phyloP scores from a whole-genome alignment of 352 stramenopile genomes.

The Pythium rhizo-oryzae region DNA sequence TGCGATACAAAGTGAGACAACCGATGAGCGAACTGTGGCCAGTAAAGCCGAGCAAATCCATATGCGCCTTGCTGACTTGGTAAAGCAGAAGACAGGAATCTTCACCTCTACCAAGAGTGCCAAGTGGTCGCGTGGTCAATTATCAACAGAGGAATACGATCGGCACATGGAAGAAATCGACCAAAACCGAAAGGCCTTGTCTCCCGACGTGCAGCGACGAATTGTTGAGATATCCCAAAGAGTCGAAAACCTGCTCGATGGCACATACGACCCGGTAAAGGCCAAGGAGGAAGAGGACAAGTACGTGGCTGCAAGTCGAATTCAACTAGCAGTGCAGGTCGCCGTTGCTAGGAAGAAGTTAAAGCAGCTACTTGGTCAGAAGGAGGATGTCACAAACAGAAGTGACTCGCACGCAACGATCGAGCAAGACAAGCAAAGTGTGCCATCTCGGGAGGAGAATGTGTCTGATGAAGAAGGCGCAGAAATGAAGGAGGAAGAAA shows the following conservation, averaged over 20 bases:
- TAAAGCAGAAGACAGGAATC: slow-evolving; percentile 22
- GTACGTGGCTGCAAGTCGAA: slow-evolving; percentile 39
- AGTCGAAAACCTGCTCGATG: slow-evolving; percentile 34
- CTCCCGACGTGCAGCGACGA: slow-evolving; percentile 36
- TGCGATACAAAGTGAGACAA: background rate
- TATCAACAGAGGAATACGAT: slow-evolving; percentile 36
- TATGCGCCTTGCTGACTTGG: slow-evolving; percentile 14
- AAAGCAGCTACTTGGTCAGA: slow-evolving; percentile 35
- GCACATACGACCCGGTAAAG: slow-evolving; percentile 44
- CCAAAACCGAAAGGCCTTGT: slow-evolving; percentile 32
- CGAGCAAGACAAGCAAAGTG: slow-evolving; percentile 16
- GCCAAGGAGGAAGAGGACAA: slow-evolving; percentile 28
- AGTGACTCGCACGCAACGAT: slow-evolving; percentile 6
- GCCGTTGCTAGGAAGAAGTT: slow-evolving; percentile 51
- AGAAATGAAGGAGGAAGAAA: background rate
- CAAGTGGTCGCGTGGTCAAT: slow-evolving; percentile 22
- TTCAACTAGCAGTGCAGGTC: slow-evolving; percentile 49
- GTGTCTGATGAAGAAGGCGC: slow-evolving; percentile 3
- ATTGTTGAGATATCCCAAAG: slow-evolving; percentile 45
- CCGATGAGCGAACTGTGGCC: slow-evolving; percentile 13
- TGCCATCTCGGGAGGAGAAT: slow-evolving; percentile 1
- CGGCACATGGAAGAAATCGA: slow-evolving; percentile 31
- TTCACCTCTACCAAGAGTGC: slow-evolving; percentile 23
- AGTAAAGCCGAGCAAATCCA: slow-evolving; percentile 23
- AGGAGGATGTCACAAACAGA: background rate